Conservation (phyloP, 2,329 filamentous ascomycete genomes). For the Chalaropsis thielavioides region DNA sequence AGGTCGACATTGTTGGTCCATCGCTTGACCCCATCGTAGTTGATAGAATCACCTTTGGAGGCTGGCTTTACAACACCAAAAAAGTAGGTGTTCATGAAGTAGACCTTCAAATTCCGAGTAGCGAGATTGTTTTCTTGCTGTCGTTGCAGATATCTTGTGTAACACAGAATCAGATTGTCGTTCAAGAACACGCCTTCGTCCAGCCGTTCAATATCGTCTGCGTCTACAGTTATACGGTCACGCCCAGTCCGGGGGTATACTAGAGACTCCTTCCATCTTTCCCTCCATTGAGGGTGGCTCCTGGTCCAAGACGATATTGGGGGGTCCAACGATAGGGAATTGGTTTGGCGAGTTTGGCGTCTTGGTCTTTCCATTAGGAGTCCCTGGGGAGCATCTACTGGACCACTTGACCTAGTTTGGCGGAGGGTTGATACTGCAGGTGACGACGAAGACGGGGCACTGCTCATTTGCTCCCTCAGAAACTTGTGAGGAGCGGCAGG, state of each 20-base stretch:
- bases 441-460: background rate
- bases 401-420: slow-evolving; percentile 13
- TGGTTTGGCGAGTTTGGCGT: background rate
- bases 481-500: background rate
- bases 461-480: background rate
- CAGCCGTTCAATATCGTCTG: slow-evolving; percentile 58
- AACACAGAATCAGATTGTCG: slow-evolving; percentile 83
- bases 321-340: background rate
- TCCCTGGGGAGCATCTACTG: background rate
- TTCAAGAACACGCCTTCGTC: slow-evolving; percentile 81
- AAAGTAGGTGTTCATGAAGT: slow-evolving; percentile 90
- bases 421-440: background rate
- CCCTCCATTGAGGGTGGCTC: slow-evolving; percentile 36
- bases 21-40: slow-evolving; percentile 69
- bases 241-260: slow-evolving; percentile 45
- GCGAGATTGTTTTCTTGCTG: slow-evolving; percentile 42
- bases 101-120: slow-evolving; percentile 43
- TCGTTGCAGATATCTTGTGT: slow-evolving; percentile 58
- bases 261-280: slow-evolving; percentile 42
- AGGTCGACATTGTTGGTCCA: slow-evolving; percentile 84
- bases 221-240: slow-evolving; percentile 51
- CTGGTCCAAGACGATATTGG: slow-evolving; percentile 32
- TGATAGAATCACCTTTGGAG: slow-evolving; percentile 40
- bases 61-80: slow-evolving; percentile 56
- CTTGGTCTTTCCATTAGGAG: background rate